phyloP scores from a whole-genome alignment of 495 filamentous ascomycete species.

The Penicillium samsonianum region DNA sequence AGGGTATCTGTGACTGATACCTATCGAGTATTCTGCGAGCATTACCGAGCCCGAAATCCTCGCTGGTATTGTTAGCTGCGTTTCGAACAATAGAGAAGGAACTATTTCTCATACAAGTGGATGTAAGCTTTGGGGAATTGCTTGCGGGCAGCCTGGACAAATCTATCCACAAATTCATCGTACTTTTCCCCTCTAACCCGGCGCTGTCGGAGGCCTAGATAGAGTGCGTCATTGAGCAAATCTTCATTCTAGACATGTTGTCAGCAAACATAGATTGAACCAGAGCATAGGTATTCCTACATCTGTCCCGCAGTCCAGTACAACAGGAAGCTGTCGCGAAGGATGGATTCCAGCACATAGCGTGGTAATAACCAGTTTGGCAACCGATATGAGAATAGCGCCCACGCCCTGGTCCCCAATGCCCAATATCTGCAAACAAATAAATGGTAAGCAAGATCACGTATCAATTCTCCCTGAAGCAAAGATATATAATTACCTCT shows the following conservation, averaged over 20 bases:
- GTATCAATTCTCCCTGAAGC: constrained; percentile 56
- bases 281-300: constrained; percentile 28
- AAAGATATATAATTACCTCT: constrained; percentile 44
- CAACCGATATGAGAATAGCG: constrained; percentile 79
- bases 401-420: constrained; percentile 93
- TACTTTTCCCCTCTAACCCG: constrained; percentile 72
- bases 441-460: constrained; percentile 14
- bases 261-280: constrained; percentile 11
- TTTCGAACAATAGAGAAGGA: neutral
- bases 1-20: constrained; percentile 69
- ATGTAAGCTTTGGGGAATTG: constrained; percentile 80
- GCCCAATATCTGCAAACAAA: constrained; percentile 66
- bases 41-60: constrained; percentile 61
- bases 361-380: constrained; percentile 80
- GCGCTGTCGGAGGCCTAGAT: constrained; percentile 70
- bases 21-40: constrained; percentile 71
- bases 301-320: constrained; percentile 86
- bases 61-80: constrained; percentile 30
- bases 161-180: constrained; percentile 73
- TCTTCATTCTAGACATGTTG: constrained; percentile 59
- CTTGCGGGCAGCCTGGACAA: constrained; percentile 66
- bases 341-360: constrained; percentile 85
- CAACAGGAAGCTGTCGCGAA: constrained; percentile 74
- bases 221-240: constrained; percentile 76
- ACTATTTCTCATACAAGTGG: constrained; percentile 61